These are phyloP conservation scores for Phytopythium montanum DNA, from an alignment of 352 stramenopile species.

Conservation along the genomic window DNA sequence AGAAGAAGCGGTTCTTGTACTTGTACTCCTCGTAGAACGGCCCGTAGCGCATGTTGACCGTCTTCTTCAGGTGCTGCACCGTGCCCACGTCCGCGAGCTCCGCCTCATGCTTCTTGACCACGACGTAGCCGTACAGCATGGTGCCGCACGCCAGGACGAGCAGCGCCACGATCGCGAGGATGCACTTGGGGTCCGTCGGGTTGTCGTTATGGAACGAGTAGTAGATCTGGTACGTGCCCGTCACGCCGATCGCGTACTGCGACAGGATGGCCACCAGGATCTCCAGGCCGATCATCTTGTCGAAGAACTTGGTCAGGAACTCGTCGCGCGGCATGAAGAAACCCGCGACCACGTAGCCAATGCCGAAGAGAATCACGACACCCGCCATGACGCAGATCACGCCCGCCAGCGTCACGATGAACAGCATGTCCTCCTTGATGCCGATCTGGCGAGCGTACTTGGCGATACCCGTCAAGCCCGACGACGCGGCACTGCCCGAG, in stretches of 20 bases:
- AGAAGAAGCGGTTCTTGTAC: conserved; percentile 86
- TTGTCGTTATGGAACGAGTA: conserved; percentile 58
- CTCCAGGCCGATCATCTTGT: conserved; percentile 81
- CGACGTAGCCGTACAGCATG: conserved; percentile 71
- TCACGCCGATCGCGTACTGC: conserved; percentile 85
- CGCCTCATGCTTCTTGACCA: conserved; percentile 70
- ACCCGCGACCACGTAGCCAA: conserved; percentile 48
- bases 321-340: conserved; percentile 69
- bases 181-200: conserved; percentile 56
- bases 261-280: conserved; percentile 73
- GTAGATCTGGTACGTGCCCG: conserved; percentile 83
- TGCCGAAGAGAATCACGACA: conserved; percentile 55
- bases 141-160: conserved; percentile 69
- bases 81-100: conserved; percentile 79
- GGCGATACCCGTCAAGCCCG: conserved; percentile 45
- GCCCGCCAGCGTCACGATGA: conserved; percentile 72
- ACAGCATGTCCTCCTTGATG: conserved; percentile 79
- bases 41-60: conserved; percentile 76
- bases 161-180: conserved; percentile 53
- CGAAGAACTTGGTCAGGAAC: conserved; percentile 76
- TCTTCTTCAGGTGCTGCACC: conserved; percentile 74
- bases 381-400: conserved; percentile 71
- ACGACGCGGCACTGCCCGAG: conserved; percentile 11
- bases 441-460: conserved; percentile 68
- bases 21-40: conserved; percentile 88